These are phyloP conservation scores for Pseudogymnoascus sp. DNA, from an alignment of 2,329 filamentous ascomycete species.

Conservation along the genomic window DNA sequence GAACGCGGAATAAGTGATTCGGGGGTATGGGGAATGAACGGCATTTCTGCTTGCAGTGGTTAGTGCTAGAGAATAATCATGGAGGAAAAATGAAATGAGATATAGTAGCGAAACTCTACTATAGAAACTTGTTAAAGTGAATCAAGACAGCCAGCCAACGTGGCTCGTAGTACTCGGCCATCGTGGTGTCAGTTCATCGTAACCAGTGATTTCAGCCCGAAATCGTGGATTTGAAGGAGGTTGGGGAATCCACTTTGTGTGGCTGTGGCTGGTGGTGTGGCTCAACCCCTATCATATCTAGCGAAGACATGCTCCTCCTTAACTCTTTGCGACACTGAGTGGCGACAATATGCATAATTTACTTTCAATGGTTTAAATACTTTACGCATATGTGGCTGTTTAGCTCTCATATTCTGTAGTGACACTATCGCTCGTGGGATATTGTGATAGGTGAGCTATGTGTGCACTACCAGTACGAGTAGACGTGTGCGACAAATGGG, in stretches of 20 bases:
- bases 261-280: background rate
- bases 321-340: background rate
- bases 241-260: background rate
- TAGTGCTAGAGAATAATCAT: slow-evolving; percentile 1
- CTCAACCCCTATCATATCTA: background rate
- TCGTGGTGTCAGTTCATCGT: background rate
- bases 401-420: background rate
- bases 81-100: background rate
- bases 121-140: background rate
- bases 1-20: slow-evolving; percentile 69
- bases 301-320: background rate
- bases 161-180: background rate
- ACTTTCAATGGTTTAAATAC: background rate
- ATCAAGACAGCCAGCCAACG: background rate
- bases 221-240: background rate
- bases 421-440: background rate
- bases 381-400: background rate
- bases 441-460: too few relatives aligned
- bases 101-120: background rate
- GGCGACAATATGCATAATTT: background rate
- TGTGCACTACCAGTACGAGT: background rate
- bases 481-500: background rate
- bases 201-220: background rate
- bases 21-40: slow-evolving; percentile 64
- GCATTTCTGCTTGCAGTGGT: slow-evolving; percentile 37